These are phyloP conservation scores for Sclerotinia glacialis DNA, from an alignment of 2,329 filamentous ascomycete genomes.

Conservation along the genomic window DNA sequence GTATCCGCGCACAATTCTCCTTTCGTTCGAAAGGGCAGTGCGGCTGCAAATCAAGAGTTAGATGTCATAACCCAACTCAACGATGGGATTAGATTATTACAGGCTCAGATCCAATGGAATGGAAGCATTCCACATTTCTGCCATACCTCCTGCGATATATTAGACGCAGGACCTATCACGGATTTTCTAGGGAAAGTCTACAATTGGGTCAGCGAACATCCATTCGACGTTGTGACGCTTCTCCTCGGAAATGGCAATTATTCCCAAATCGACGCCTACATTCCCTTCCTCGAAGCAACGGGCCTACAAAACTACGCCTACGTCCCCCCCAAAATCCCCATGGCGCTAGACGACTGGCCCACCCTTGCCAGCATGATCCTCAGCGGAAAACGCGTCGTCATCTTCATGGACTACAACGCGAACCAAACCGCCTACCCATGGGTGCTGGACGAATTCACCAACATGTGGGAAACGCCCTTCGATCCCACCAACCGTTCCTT, in stretches of 20 bases:
- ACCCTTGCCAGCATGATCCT: conserved; percentile 76
- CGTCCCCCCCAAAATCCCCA: conserved; percentile 65
- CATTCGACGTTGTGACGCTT: conserved; percentile 85
- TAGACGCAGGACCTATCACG: conserved; percentile 76
- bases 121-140: conserved; percentile 71
- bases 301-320: conserved; percentile 74
- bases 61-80: conserved; percentile 69
- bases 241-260: conserved; percentile 82
- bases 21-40: conserved; percentile 67
- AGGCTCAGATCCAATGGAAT: conserved; percentile 62
- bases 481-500: conserved; percentile 56
- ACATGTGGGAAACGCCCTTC: conserved; percentile 90
- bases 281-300: conserved; percentile 63
- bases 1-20: conserved; percentile 80
- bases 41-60: conserved; percentile 72
- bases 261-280: conserved; percentile 61
- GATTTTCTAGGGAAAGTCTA: conserved; percentile 67
- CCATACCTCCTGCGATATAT: conserved; percentile 77
- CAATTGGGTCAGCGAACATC: conserved; percentile 71
- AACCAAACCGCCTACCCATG: conserved; percentile 77
- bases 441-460: conserved; percentile 81
- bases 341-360: conserved; percentile 76
- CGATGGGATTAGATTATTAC: conserved; percentile 67
- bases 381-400: conserved; percentile 64
- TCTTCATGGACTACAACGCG: conserved; percentile 80